These are phyloP conservation scores for Russula foetens DNA, from an alignment of 768 basidiomycete genomes.

Conservation along the genomic window DNA sequence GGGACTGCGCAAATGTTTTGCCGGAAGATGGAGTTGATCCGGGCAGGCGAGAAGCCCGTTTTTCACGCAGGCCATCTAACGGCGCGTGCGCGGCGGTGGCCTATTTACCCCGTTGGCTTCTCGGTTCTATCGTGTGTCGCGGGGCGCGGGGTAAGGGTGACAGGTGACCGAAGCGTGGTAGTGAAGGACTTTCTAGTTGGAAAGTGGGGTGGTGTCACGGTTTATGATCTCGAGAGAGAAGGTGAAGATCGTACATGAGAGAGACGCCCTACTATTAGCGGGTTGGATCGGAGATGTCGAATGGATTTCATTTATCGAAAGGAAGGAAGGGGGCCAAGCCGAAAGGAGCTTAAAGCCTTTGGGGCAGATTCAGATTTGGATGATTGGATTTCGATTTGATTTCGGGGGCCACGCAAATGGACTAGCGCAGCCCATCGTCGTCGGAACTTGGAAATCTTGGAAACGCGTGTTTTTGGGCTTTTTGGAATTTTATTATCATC, in stretches of 20 bases:
- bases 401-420: conserved; percentile 1
- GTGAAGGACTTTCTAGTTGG: too few species aligned
- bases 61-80: neutral
- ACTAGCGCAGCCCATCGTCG: neutral
- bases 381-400: neutral
- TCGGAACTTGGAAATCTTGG: conserved; percentile 9
- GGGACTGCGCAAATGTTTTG: neutral
- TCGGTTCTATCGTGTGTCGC: neutral
- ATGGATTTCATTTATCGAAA: conserved; percentile 5
- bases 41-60: neutral
- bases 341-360: conserved; percentile 7
- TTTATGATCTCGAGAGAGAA: too few species aligned
- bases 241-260: too few species aligned
- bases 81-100: conserved; percentile 5
- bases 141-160: conserved; percentile 7
- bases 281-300: conserved; percentile 6
- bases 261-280: conserved; percentile 12
- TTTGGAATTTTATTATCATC: neutral
- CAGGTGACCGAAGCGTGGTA: conserved; percentile 7
- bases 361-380: neutral
- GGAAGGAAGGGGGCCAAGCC: neutral
- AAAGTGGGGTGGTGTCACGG: neutral
- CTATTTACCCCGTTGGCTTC: neutral
- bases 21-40: neutral
- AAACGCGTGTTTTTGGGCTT: neutral